Base-by-base conservation (phyloP, 148 eudicot genomes). In the Rhododendron kiyosumense region DNA sequence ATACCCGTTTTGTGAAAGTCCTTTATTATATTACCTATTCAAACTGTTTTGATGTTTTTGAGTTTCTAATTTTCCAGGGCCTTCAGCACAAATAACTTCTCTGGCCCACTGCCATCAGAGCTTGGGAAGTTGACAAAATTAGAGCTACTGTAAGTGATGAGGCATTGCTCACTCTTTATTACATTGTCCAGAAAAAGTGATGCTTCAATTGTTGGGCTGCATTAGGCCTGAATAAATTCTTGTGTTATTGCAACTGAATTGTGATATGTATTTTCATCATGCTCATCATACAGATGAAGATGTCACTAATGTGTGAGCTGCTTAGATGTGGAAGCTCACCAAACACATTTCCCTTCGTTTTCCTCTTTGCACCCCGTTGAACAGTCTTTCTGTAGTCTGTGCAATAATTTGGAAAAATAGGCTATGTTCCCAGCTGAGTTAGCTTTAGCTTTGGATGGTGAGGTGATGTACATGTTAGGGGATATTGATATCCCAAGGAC, bases 81-180 rank as follows among this genome's bases (percentile, higher is more conserved):
- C 52, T 30, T 95, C 85, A 86, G 95, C 38, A 46, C 94, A 67
- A 96, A 93, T 86, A 95, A 92, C 84, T 94, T 95, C 88, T 90
- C 93, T 81, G 98, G 98, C 8, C 88, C 98, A 67, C 75, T 96
- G 80, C 99, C 99, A 76, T 86, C 94, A 71, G 95, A 92, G 86
- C 86, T 96, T 74, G 99, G 97, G 80, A 91, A 89, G 79, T 90
- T 94, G 73, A 83, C 81, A 20, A 92, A 75, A 82, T 86, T 96
- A 85, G 49, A 84, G 59, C 91, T 89, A 81, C 49, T 95, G 99
- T 96, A 89, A 91, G 96, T 90, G 83, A 45, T 71, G 46, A 30
- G 51, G 24, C 78, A 14, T 59, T 54, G 69, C 63, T 74, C 82
- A 69, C 43, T n/a, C 57, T 32, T 26, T 81, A 49, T 81, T 13